phyloP scores from a whole-genome alignment of 2,329 filamentous ascomycete genomes.

The Pyricularia pennisetigena region DNA sequence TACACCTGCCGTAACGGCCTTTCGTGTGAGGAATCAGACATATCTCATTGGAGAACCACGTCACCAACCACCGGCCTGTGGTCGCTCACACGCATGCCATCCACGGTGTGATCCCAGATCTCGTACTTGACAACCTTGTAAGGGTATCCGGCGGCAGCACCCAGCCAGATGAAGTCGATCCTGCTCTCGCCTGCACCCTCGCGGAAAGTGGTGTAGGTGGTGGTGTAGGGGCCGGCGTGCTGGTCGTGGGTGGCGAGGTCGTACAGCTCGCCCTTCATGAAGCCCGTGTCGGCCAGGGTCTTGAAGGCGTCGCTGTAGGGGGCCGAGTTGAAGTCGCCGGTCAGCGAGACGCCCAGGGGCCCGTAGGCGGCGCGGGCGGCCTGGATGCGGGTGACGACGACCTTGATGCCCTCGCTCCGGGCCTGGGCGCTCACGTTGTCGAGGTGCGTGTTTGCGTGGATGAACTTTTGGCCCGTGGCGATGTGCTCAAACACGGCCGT shows the following conservation, averaged over 20 bases:
- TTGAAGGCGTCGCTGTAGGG: conserved; percentile 2
- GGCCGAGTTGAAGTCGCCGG: conserved; percentile 7
- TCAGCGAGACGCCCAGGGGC: conserved; percentile 4
- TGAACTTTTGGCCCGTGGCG: conserved; percentile 24
- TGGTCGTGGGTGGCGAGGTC: neutral
- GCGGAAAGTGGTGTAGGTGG: neutral
- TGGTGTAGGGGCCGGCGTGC: neutral
- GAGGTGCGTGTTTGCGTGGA: conserved; percentile 42
- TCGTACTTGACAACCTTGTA: conserved; percentile 2
- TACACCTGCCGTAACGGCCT: neutral
- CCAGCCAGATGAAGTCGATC: conserved; percentile 8
- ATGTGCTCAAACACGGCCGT: conserved; percentile 34
- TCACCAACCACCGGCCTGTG: conserved; percentile 7
- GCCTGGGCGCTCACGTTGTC: conserved; percentile 35
- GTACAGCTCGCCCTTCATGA: conserved; percentile 4
- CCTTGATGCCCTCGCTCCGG: conserved; percentile 33
- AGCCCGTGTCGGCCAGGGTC: conserved; percentile 1
- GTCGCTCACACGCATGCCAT: conserved; percentile 6
- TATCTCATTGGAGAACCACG: conserved; percentile 1
- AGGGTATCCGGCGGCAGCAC: conserved; percentile 4
- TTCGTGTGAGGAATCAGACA: neutral
- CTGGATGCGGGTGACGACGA: conserved; percentile 28
- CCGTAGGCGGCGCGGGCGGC: conserved; percentile 7
- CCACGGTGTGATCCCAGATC: conserved; percentile 2
- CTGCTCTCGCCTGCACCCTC: neutral